These are phyloP conservation scores for Blastomyces emzantsi DNA, from an alignment of 2,329 filamentous ascomycete species.

Conservation along the genomic window DNA sequence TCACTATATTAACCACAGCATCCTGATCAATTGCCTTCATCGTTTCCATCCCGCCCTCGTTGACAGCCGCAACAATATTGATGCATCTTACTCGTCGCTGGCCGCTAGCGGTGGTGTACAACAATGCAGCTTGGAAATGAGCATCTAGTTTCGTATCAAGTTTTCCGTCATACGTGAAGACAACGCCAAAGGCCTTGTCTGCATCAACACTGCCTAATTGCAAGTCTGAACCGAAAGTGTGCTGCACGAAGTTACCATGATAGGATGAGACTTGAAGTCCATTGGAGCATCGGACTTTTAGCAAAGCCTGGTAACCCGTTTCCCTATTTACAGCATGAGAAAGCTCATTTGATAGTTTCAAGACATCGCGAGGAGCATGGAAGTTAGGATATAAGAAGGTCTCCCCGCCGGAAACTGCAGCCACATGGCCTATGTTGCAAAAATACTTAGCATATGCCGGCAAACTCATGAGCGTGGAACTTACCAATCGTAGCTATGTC, in stretches of 20 bases:
- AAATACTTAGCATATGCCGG: constrained; percentile 17
- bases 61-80: constrained; percentile 89
- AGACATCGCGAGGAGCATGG: constrained; percentile 71
- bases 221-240: constrained; percentile 88
- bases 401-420: constrained; percentile 86
- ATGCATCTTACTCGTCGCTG: constrained; percentile 85
- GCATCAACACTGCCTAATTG: constrained; percentile 88
- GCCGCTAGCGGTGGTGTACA: constrained; percentile 87
- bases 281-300: constrained; percentile 98
- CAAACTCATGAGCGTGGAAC: constrained; percentile 22
- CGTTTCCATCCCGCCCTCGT: constrained; percentile 68
- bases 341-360: constrained; percentile 77
- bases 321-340: constrained; percentile 78
- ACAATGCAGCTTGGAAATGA: constrained; percentile 89
- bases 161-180: constrained; percentile 94
- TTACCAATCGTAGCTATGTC: constrained; percentile 84
- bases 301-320: constrained; percentile 88
- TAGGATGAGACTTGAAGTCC: constrained; percentile 90
- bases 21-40: constrained; percentile 97
- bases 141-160: constrained; percentile 94
- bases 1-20: constrained; percentile 76
- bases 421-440: constrained; percentile 59
- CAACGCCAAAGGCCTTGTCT: constrained; percentile 85
- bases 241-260: constrained; percentile 92
- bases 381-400: constrained; percentile 98